Base-by-base conservation (phyloP, 192 early-diverging fungal genomes). In the Entomortierella chlamydospora region DNA sequence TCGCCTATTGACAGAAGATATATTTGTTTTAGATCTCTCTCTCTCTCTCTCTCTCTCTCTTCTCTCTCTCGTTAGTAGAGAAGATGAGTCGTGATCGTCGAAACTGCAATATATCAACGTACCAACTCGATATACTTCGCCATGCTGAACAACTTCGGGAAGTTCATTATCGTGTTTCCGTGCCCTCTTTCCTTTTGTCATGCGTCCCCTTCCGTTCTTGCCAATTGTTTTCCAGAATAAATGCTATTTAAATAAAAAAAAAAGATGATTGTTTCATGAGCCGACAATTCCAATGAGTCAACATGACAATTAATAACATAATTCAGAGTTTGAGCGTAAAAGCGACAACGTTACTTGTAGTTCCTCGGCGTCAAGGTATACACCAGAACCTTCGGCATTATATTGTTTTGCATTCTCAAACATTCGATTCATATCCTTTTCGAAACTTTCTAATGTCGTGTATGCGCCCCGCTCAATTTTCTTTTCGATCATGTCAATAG, bases 351-450 rank as follows among this genome's bases (percentile, higher is more conserved):
- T 51, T 86, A 81, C 89, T 59, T 85, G 74, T 25, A 91, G 57
- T n/a, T 84, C 51, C 43, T 84, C 84, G 2, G 95, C 94, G 79
- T 96, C 94, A 42, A 90, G 81, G 65, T 95, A 93, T 6, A 99
- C 87, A 56, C 90, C 89, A 15, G 96, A 98, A 7, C 91, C 91
- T 42, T 92, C 87, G 59, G 90, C 91, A 80, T 98, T 98, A 82
- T 95, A 99, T 34, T 87, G 90, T 74, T 91, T 96, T 22, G 96
- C 96, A 68, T 99, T 99, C 58, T 92, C 86, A 76, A 97, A 96
- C 82, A 98, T 89, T 56, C 89, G 77, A 23, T 87, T 79, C 65
- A 97, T 86, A 81, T 99, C 98, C 17, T 82, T 77, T 82, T 89
- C 87, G 68, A 97, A 95, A 23, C 87, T 85, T 12, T 89, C 83